Base-by-base conservation (phyloP, 495 filamentous ascomycete genomes). In the Podospora bellae-mahoneyi region DNA sequence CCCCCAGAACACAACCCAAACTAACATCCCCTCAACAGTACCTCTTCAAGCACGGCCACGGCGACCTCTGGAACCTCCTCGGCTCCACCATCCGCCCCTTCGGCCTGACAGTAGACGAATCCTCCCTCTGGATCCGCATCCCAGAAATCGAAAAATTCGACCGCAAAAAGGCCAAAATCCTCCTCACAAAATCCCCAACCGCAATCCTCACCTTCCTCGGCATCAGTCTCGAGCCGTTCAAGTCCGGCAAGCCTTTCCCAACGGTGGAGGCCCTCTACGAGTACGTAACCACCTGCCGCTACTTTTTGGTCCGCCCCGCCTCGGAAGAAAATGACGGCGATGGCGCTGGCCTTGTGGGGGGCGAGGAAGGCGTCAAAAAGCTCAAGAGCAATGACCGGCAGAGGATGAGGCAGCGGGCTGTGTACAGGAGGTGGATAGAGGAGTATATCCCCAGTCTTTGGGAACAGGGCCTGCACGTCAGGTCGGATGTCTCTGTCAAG, bases 51-150 rank as follows among this genome's bases (percentile, higher is more conserved):
- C 75, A 85, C 13, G 83, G 84, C 2, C 87, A 91, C 62, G 86
- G 89, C 39, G 91, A 91, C 65, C 70, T 92, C 0, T 87, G 85
- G 85, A 88, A 87, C 58, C 78, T 93, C 1, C 71, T 92, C 0
- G 89, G 90, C 0, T 78, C 81, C 34, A 86, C 78, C 16, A 85
- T 90, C 19, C 80, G 88, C 6, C 82, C 82, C 0, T 85, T 86
- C 32, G 89, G 90, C 13, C 80, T 92, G 23, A 90, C 86, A 0
- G 79, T 85, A 54, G 90, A 87, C 69, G 81, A 89, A 66, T 69
- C 68, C 0, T 89, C 86, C 5, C 68, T 92, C 20, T 83, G 84
- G 71, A 65, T 92, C 1, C 83, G 88, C 1, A 83, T 91, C 53
- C 80, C 82, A 18, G 86, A 90, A 67, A 86, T 90, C 30, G 90